Conservation (phyloP, 768 basidiomycete genomes). For the Suillus subalutaceus region DNA sequence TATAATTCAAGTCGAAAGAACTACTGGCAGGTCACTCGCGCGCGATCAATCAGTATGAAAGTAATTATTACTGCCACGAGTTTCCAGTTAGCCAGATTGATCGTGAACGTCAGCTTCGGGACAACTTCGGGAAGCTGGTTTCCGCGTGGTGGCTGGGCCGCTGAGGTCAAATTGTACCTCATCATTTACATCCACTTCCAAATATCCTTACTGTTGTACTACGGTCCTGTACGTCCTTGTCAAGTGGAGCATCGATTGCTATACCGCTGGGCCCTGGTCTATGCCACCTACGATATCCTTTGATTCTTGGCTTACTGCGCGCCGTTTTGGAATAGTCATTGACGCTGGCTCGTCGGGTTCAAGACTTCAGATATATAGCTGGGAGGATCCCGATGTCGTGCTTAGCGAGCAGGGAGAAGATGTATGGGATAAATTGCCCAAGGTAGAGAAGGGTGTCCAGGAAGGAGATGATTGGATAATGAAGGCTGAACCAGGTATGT, state of each 20-base stretch:
- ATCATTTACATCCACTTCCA: not conserved
- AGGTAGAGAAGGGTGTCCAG: constrained; percentile 90
- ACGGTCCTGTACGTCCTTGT: not conserved
- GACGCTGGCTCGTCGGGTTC: constrained; percentile 99
- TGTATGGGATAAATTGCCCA: constrained; percentile 64
- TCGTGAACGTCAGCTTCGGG: not conserved
- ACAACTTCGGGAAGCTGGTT: not conserved
- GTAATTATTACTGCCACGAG: not conserved
- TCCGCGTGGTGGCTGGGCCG: not conserved
- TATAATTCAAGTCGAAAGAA: not conserved
- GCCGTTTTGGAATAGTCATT: constrained; percentile 92
- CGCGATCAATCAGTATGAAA: not conserved
- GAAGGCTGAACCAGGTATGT: constrained; percentile 88
- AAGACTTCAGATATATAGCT: constrained; percentile 94
- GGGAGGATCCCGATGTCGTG: constrained; percentile 78
- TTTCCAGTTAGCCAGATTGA: not conserved
- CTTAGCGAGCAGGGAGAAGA: constrained; percentile 53
- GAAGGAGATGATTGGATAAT: constrained; percentile 82
- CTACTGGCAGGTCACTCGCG: not conserved
- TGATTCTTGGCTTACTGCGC: constrained; percentile 76
- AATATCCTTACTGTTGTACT: not conserved
- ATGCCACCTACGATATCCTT: constrained; percentile 79
- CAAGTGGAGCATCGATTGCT: constrained; percentile 6
- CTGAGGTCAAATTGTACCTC: not conserved
- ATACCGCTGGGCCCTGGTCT: constrained; percentile 20